A percentile compares a stretch with the other conserved stretches of the same genome.
Conservation (phyloP, 305 asterid genomes). For the Plantago coronopus region DNA sequence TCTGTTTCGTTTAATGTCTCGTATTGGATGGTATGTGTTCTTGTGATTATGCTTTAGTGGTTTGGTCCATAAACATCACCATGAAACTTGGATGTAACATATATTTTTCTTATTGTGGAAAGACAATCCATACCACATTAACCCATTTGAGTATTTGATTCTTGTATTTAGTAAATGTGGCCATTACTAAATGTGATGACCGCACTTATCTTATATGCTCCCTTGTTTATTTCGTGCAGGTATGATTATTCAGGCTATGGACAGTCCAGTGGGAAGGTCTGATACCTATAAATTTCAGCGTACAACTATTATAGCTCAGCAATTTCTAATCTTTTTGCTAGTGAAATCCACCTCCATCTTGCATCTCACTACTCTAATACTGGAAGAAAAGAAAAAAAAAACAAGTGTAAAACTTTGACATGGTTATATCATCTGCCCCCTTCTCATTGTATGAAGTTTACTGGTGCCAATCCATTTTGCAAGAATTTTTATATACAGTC, state of each 20-base stretch:
- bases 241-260: constrained; percentile 98
- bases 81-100: too few relatives aligned
- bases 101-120: neutral
- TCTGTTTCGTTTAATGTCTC: too few relatives aligned
- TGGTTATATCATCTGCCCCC: too few relatives aligned
- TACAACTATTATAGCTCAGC: constrained; percentile 1
- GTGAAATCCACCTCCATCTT: neutral
- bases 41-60: neutral
- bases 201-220: constrained; percentile 24
- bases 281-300: constrained; percentile 28
- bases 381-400: too few relatives aligned
- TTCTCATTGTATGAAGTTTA: too few relatives aligned
- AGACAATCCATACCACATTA: neutral
- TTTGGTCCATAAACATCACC: too few relatives aligned
- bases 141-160: neutral
- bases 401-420: too few relatives aligned
- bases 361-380: neutral
- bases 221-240: constrained; percentile 38
- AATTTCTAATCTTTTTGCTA: constrained; percentile 1
- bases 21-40: too few relatives aligned
- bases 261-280: constrained; percentile 92
- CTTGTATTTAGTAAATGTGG: neutral
- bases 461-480: neutral
- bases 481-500: too few relatives aligned
- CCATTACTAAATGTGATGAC: constrained; percentile 12